Evolutionary conservation across 257 asterid species (phyloP), one percentile per base, ranked within the genome.

Genomic region (Solanum stenotomum): DNA sequence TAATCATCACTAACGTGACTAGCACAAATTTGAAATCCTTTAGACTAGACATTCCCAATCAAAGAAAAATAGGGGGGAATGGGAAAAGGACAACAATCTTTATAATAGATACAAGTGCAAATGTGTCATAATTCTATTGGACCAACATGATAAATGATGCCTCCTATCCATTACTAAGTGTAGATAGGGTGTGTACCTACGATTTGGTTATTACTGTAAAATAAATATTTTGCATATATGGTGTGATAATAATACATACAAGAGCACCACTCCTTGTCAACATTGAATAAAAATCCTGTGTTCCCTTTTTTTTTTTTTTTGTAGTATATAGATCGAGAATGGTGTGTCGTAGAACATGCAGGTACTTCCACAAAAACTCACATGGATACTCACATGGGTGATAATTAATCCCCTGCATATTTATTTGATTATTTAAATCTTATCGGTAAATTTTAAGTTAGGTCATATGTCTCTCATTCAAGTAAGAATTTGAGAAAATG

Each of bases 191-290:
- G 79, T 88, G 33, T 25, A 78, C 85, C 31, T 78, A 25, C 37
- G 56, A 78, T 78, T 25, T 15, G 23, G 23, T 42, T 42, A 15
- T 38, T 40, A 52, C 63, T 14, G 4, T 40, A 27, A 42, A 40
- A 78, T 86, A 71, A 71, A 71, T 71, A 71, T 76, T 90, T 52
- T 85, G 74, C 87, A 84, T n/a, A 40, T 23, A 77, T 40, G 52
- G 25, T 12, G 38, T 67, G 44, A 75, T 31, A 22, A 87, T 75
- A 87, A 77, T 87, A 89, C 76, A 77, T 87, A 89, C 83, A 79
- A 88, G 91, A 40, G 11, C 46, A 49, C 90, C 91, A 87, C 89
- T 89, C 89, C 78, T 86, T 87, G 87, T 77, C 31, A 86, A 86
- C 42, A 86, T 86, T 52, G 10, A 71, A 22, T 67, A 74, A 87